A percentile compares a stretch with the other conserved stretches of the same genome.
phyloP scores from a whole-genome alignment of 352 stramenopile genomes.

The Halophytophthora polymorphica region DNA sequence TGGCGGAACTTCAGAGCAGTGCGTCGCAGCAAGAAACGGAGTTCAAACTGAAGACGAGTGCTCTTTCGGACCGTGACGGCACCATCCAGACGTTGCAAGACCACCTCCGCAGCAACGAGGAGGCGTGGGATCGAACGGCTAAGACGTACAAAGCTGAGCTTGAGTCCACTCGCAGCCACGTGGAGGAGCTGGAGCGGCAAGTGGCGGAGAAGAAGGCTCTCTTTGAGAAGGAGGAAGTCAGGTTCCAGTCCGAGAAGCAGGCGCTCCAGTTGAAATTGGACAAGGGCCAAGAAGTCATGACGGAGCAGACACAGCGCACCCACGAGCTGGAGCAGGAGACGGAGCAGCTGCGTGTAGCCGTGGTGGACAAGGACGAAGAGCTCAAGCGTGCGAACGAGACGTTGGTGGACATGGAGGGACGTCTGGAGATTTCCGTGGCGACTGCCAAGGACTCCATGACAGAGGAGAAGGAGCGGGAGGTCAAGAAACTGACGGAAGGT shows the following conservation, averaged over 20 bases:
- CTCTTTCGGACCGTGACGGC: slow-evolving; percentile 13
- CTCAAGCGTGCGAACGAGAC: slow-evolving; percentile 17
- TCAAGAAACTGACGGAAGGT: slow-evolving; percentile 21
- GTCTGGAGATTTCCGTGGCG: slow-evolving; percentile 10
- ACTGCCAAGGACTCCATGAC: slow-evolving; percentile 3
- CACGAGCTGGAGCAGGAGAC: slow-evolving; percentile 29
- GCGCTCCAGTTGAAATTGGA: slow-evolving; percentile 23
- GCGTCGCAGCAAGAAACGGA: slow-evolving; percentile 14
- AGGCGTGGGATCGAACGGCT: slow-evolving; percentile 14
- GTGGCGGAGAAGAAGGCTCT: slow-evolving; percentile 27
- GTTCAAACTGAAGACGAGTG: slow-evolving; percentile 11
- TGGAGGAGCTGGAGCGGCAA: slow-evolving; percentile 33
- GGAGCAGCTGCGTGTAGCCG: slow-evolving; percentile 18
- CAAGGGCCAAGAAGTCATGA: slow-evolving; percentile 25
- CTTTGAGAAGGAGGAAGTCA: slow-evolving; percentile 18
- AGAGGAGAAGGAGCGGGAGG: slow-evolving; percentile 10
- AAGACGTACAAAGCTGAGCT: slow-evolving; percentile 28
- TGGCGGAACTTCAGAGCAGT: slow-evolving; percentile 17
- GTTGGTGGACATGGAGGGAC: slow-evolving; percentile 12
- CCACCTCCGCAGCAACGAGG: slow-evolving; percentile 13
- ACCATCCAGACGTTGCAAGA: slow-evolving; percentile 23
- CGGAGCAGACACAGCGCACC: slow-evolving; percentile 16
- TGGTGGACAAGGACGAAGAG: slow-evolving; percentile 24
- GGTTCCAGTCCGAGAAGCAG: slow-evolving; percentile 19
- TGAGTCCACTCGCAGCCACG: slow-evolving; percentile 17